Conservation (phyloP, 169 alveolate genomes). For the Perkinsus chesapeaki region DNA sequence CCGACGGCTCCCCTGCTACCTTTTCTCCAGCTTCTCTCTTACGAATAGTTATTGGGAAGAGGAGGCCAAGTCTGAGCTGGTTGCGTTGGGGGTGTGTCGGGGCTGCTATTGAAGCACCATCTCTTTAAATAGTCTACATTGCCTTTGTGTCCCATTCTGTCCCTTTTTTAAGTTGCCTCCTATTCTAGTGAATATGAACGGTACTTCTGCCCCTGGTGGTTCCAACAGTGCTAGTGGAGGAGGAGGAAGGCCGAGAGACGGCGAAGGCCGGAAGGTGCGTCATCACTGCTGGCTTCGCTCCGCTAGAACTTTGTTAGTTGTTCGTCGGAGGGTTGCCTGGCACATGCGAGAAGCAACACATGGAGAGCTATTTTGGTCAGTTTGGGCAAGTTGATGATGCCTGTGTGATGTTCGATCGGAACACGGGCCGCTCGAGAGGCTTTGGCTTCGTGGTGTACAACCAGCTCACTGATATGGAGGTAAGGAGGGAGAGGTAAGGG, state of each 20-base stretch:
- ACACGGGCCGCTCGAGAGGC: constrained; percentile 73
- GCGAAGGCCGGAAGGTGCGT: background rate
- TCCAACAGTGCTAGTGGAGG: background rate
- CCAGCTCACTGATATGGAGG: constrained; percentile 37
- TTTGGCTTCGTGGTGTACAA: constrained; percentile 61
- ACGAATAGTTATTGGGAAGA: background rate
- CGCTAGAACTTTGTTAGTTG: constrained; percentile 22
- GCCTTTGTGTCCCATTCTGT: background rate
- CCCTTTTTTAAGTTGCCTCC: background rate
- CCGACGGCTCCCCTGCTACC: too few relatives aligned
- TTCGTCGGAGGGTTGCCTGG: constrained; percentile 75
- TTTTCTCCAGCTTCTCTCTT: background rate
- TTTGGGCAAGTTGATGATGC: constrained; percentile 43
- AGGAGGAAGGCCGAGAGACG: background rate
- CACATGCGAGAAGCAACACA: constrained; percentile 52
- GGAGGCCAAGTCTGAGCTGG: background rate
- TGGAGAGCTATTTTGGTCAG: constrained; percentile 45
- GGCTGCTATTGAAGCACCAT: background rate
- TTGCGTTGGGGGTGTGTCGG: background rate
- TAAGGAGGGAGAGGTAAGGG: too few relatives aligned
- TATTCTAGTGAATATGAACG: background rate
- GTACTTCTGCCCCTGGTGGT: background rate
- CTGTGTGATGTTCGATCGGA: constrained; percentile 29
- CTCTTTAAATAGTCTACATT: background rate
- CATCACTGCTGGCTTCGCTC: background rate